Percentiles rank a stretch among this genome's conserved stretches.
Conservation (phyloP, 2,329 filamentous ascomycete species). For the Zymoseptoria passerinii region DNA sequence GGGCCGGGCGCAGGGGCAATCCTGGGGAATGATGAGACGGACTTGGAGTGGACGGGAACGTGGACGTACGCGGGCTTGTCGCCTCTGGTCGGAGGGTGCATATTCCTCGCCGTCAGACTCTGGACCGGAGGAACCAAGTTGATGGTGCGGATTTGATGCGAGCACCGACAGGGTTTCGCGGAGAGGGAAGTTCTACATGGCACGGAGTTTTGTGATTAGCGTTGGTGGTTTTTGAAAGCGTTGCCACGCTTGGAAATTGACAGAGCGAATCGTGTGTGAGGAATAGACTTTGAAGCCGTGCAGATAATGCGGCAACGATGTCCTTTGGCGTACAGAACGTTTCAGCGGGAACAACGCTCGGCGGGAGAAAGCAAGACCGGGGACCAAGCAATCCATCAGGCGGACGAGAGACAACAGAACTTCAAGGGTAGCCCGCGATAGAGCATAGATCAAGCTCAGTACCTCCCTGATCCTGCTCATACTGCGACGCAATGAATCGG, state of each 20-base stretch:
- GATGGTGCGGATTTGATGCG: constrained; percentile 21
- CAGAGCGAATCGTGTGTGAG: too few relatives aligned
- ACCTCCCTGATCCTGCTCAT: too few relatives aligned
- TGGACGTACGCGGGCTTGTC: constrained; percentile 30
- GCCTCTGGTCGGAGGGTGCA: constrained; percentile 15
- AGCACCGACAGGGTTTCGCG: constrained; percentile 3
- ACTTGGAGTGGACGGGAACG: constrained; percentile 44
- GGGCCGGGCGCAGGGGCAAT: constrained; percentile 45
- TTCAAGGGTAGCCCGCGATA: too few relatives aligned
- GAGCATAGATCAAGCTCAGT: too few relatives aligned
- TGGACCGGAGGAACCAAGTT: constrained; percentile 22
- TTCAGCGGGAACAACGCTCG: too few relatives aligned
- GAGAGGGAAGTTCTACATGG: neutral
- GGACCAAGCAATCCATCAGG: too few relatives aligned
- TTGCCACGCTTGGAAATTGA: neutral
- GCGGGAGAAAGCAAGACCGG: too few relatives aligned
- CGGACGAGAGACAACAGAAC: too few relatives aligned
- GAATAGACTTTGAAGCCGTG: too few relatives aligned
- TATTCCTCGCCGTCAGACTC: constrained; percentile 22
- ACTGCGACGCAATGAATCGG: too few relatives aligned
- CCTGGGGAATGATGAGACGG: constrained; percentile 52
- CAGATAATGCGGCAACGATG: too few relatives aligned
- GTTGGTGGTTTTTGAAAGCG: neutral
- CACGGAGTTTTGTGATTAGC: neutral
- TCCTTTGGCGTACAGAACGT: too few relatives aligned